Base-by-base conservation (phyloP, 2,329 filamentous ascomycete species). In the Penicillium expansum region DNA sequence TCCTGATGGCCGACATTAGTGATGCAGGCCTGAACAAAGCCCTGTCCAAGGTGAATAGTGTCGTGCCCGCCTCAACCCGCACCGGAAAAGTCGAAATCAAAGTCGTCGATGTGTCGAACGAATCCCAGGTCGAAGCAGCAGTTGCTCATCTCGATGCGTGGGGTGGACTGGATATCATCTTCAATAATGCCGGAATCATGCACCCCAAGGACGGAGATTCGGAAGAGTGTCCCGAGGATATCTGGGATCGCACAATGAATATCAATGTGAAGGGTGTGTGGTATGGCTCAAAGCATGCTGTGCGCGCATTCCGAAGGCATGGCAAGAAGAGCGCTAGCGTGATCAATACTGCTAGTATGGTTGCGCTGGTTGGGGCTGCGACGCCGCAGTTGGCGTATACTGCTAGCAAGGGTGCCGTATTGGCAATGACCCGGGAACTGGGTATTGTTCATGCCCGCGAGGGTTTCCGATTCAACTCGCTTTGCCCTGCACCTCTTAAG, bases 101-200 rank as follows among this genome's bases (percentile, higher is more conserved):
- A 70, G 69, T 76, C 3, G 43, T 47, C 29, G 92, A 97, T 71
- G 92, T 97, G 52, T 92, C 90, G 72, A 92, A 92, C 69, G 92
- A 97, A 74, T 75, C 83, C 58, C 84, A 94, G 55, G 86, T 97
- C 32, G 79, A 91, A 69, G 85, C 86, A 55, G 85, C 89, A 71
- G 81, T 96, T 51, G 88, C 90, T 65, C 77, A 83, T 13, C 78
- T 93, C 55, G 92, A 97, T 75, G 71, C 84, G 55, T 95, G 90
- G 89, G 92, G 92, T 69, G 92, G 92, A 43, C 77, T 93, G 2
- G 92, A 97, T 74, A 81, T 96, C 70, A 90, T 96, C 69, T 97
- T 96, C 86, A 97, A 97, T 85, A 97, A 97, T 74, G 92, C 92
- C 27, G 92, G 92, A 53, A 97, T 97, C 76, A 97, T 97, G 92